phyloP scores from a whole-genome alignment of 768 basidiomycete genomes.

The Panaeolus papilionaceus region DNA sequence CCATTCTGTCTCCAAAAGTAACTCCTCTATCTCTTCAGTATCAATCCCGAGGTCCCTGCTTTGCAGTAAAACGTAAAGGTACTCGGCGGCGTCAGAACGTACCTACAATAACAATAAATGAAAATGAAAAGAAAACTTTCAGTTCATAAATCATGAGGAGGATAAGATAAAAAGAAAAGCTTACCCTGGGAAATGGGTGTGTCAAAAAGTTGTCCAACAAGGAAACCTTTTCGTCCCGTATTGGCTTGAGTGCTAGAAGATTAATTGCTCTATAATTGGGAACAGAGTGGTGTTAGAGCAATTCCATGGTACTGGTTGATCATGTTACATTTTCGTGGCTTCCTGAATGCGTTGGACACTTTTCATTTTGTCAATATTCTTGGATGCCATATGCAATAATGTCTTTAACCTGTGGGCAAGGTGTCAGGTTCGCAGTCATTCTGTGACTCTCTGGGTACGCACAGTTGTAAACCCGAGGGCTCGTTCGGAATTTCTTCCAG shows the following conservation, averaged over 20 bases:
- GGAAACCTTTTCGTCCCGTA: slow-evolving; percentile 51
- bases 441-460: slow-evolving; percentile 26
- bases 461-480: slow-evolving; percentile 59
- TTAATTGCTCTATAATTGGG: slow-evolving; percentile 61
- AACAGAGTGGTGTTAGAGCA: slow-evolving; percentile 18
- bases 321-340: slow-evolving; percentile 80
- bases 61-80: slow-evolving; percentile 80
- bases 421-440: slow-evolving; percentile 14
- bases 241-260: slow-evolving; percentile 57
- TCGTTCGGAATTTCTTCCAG: slow-evolving; percentile 55
- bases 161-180: slow-evolving; percentile 28
- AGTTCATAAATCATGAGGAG: background rate
- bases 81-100: slow-evolving; percentile 82
- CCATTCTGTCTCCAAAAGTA: slow-evolving; percentile 87
- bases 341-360: slow-evolving; percentile 82
- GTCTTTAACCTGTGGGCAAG: slow-evolving; percentile 50
- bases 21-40: slow-evolving; percentile 68
- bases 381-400: slow-evolving; percentile 62
- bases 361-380: slow-evolving; percentile 73
- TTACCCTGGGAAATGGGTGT: slow-evolving; percentile 84
- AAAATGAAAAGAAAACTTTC: slow-evolving; percentile 20
- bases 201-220: slow-evolving; percentile 66
- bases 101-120: slow-evolving; percentile 51
- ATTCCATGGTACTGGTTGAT: slow-evolving; percentile 12
- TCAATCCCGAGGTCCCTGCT: slow-evolving; percentile 69